Evolutionary conservation across 1,284 basidiomycete genomes (phyloP).

Genomic region (Inonotus obliquus): DNA sequence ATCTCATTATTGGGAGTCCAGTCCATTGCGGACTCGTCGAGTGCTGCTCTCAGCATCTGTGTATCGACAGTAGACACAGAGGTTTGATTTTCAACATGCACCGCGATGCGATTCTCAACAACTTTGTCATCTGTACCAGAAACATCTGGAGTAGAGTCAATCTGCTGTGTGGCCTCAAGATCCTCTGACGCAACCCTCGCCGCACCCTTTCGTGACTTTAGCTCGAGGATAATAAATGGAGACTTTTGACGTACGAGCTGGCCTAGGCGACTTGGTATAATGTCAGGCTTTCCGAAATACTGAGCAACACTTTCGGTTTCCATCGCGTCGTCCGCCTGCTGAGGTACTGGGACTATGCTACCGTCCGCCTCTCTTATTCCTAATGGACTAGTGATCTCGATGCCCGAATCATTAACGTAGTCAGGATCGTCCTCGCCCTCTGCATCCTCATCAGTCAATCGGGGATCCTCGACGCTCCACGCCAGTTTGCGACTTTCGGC

Average conservation of each 20-base stretch:
- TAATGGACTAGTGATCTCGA: conserved; percentile 34
- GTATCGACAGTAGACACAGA: conserved; percentile 3
- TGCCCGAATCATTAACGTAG: conserved; percentile 40
- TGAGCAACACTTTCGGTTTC: conserved; percentile 34
- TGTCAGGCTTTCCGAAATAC: conserved; percentile 48
- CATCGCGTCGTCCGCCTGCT: conserved; percentile 19
- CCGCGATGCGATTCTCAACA: not conserved
- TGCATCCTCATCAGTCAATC: conserved; percentile 21
- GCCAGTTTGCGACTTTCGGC: conserved; percentile 41
- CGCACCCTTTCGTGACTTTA: not conserved
- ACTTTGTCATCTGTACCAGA: not conserved
- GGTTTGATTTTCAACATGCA: not conserved
- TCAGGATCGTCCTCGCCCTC: conserved; percentile 42
- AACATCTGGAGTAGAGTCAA: conserved; percentile 12
- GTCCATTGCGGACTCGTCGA: conserved; percentile 13
- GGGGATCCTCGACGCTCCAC: conserved; percentile 45
- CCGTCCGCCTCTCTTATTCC: conserved; percentile 46
- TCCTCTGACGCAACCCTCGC: not conserved
- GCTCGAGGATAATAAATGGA: not conserved
- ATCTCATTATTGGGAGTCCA: conserved; percentile 12
- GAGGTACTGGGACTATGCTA: conserved; percentile 35
- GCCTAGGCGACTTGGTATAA: conserved; percentile 49
- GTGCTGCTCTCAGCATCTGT: conserved; percentile 9
- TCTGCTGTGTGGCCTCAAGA: conserved; percentile 14
- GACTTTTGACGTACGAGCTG: conserved; percentile 42